phyloP scores from a whole-genome alignment of 208 protist genomes.

The Crithidia acanthocephali region DNA sequence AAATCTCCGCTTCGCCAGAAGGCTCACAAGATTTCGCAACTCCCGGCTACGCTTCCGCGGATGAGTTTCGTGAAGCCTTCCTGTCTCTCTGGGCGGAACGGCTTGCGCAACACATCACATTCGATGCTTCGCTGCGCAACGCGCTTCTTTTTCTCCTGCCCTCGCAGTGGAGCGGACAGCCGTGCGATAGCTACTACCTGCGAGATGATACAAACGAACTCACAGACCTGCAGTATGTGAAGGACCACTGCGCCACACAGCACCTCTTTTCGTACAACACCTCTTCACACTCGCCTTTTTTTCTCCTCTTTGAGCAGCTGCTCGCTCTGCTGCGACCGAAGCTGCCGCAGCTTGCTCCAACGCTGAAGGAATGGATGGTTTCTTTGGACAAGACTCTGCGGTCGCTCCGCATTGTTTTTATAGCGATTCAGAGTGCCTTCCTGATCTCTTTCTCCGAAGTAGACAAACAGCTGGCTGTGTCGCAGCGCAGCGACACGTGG shows the following conservation, averaged over 20 bases:
- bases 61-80: constrained; percentile 5
- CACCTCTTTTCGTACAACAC: background rate
- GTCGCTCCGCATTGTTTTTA: constrained; percentile 2
- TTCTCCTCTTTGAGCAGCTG: constrained; percentile 4
- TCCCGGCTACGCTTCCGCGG: background rate
- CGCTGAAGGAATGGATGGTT: constrained; percentile 3
- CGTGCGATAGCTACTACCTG: constrained; percentile 7
- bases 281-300: background rate
- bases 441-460: constrained; percentile 13
- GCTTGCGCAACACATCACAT: background rate
- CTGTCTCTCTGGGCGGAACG: constrained; percentile 12
- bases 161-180: constrained; percentile 8
- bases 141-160: constrained; percentile 18
- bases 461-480: background rate
- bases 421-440: background rate
- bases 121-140: background rate
- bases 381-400: background rate
- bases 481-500: constrained; percentile 2
- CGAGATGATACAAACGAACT: background rate
- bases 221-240: background rate
- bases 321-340: constrained; percentile 12
- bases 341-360: background rate
- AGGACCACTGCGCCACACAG: background rate
- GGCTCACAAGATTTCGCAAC: no score
- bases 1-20: background rate